A percentile compares a stretch with the other conserved stretches of the same genome.
Conservation (phyloP, 768 basidiomycete species). For the Aureoboletus auriporus region DNA sequence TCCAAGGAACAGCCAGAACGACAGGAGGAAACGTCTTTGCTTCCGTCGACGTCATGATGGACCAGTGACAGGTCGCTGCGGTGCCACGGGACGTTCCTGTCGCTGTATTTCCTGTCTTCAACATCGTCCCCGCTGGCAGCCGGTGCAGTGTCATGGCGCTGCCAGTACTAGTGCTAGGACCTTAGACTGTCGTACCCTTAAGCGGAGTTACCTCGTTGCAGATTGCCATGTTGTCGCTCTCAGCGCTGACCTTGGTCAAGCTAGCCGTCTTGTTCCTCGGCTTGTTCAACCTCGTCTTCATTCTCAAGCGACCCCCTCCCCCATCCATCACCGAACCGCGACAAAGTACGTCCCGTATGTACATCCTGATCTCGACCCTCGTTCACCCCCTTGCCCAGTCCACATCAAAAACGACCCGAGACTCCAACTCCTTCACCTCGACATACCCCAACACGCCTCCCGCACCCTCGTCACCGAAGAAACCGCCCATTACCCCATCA, state of each 20-base stretch:
- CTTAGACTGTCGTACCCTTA: too few species aligned
- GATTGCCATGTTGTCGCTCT: not conserved
- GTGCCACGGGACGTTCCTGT: too few species aligned
- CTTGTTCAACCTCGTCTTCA: slow-evolving; percentile 12
- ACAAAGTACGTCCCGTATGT: slow-evolving; percentile 8
- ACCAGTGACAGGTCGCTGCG: too few species aligned
- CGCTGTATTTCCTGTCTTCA: too few species aligned
- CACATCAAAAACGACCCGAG: slow-evolving; percentile 7
- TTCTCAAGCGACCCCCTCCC: slow-evolving; percentile 2
- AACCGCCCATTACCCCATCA: slow-evolving; percentile 19
- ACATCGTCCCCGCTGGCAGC: too few species aligned
- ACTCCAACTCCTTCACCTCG: slow-evolving; percentile 15
- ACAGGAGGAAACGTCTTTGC: too few species aligned
- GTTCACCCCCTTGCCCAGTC: slow-evolving; percentile 1
- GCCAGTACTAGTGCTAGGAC: too few species aligned
- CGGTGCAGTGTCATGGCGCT: too few species aligned
- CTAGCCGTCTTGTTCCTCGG: slow-evolving; percentile 17
- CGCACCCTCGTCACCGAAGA: slow-evolving; percentile 21
- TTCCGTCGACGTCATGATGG: too few species aligned
- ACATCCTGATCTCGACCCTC: not conserved
- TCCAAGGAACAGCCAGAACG: too few species aligned
- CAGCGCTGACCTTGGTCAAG: slow-evolving; percentile 19
- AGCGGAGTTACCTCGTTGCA: too few species aligned
- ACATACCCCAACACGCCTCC: not conserved
- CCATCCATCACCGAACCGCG: slow-evolving; percentile 5